Percentiles rank a stretch among this genome's conserved stretches.
phyloP scores from a whole-genome alignment of 352 stramenopile species.

The Phytophthora capsici region DNA sequence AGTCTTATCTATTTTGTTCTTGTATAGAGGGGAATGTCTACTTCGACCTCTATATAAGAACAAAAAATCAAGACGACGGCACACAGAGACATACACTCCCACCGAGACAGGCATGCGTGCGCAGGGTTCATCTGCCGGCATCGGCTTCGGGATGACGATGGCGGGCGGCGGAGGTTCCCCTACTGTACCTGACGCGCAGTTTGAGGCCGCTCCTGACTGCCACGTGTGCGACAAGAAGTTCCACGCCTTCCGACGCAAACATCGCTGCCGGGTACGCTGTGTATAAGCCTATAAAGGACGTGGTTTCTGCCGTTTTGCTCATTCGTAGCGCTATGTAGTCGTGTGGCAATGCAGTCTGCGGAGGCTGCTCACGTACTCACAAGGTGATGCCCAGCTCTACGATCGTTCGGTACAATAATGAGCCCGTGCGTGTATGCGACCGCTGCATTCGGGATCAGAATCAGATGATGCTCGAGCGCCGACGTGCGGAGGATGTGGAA shows the following conservation, averaged over 20 bases:
- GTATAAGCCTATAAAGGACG: too few relatives aligned
- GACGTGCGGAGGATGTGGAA: conserved; percentile 73
- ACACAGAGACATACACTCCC: conserved; percentile 14
- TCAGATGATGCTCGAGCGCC: conserved; percentile 73
- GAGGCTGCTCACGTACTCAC: conserved; percentile 74
- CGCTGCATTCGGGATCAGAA: conserved; percentile 79
- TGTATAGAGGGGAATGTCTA: conserved; percentile 8
- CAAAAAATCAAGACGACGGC: conserved; percentile 29
- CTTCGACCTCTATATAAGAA: conserved; percentile 9
- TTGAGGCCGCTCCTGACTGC: conserved; percentile 71
- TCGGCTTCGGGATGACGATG: conserved; percentile 36
- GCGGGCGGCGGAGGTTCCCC: conserved; percentile 16
- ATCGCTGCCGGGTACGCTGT: conserved; percentile 71
- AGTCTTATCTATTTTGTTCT: conserved; percentile 5
- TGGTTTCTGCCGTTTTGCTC: background rate
- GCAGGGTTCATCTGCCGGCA: conserved; percentile 23
- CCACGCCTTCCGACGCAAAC: conserved; percentile 85
- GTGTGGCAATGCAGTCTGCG: conserved; percentile 83
- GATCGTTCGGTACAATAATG: conserved; percentile 79
- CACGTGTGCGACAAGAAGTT: conserved; percentile 87
- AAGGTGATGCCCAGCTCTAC: conserved; percentile 74
- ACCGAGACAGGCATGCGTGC: conserved; percentile 26
- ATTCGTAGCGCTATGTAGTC: conserved; percentile 40
- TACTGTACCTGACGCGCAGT: conserved; percentile 51
- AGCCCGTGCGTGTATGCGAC: conserved; percentile 84